These are phyloP conservation scores for Pyrus hybrid DNA, from an alignment of 331 rosid genomes.

Conservation along the genomic window DNA sequence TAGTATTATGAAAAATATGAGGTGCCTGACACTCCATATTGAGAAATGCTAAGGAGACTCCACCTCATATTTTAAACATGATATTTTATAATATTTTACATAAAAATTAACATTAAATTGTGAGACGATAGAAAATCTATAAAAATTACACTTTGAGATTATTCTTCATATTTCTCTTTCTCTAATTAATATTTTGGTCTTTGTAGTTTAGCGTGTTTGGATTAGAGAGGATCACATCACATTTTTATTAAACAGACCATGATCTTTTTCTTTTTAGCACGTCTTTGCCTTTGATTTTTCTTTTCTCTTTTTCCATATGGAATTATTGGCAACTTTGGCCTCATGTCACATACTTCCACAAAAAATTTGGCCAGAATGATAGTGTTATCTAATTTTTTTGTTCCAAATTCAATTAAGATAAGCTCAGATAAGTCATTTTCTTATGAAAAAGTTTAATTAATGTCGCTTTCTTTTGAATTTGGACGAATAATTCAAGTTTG, in stretches of 20 bases:
- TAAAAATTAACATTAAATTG: too few species aligned
- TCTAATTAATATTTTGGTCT: not conserved
- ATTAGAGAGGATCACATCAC: not conserved
- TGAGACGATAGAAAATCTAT: accelerated
- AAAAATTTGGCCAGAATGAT: too few species aligned
- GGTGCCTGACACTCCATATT: accelerated
- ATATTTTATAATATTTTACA: too few species aligned
- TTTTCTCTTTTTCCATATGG: not conserved
- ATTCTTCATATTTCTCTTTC: too few species aligned
- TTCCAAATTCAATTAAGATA: not conserved
- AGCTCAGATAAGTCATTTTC: not conserved
- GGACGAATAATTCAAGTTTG: too few species aligned
- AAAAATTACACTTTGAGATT: too few species aligned
- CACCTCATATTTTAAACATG: too few species aligned
- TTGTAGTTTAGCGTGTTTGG: not conserved
- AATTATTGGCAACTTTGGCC: not conserved
- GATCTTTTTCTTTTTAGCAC: not conserved
- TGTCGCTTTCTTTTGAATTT: not conserved
- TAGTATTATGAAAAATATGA: too few species aligned
- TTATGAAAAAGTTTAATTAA: not conserved
- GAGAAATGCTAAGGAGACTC: too few species aligned
- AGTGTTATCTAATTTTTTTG: not conserved
- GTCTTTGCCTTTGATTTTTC: constrained; percentile 1
- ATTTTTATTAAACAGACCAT: too few species aligned
- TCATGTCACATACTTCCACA: not conserved